phyloP scores from a whole-genome alignment of 140 eudicot species.

The Cichorium intybus region DNA sequence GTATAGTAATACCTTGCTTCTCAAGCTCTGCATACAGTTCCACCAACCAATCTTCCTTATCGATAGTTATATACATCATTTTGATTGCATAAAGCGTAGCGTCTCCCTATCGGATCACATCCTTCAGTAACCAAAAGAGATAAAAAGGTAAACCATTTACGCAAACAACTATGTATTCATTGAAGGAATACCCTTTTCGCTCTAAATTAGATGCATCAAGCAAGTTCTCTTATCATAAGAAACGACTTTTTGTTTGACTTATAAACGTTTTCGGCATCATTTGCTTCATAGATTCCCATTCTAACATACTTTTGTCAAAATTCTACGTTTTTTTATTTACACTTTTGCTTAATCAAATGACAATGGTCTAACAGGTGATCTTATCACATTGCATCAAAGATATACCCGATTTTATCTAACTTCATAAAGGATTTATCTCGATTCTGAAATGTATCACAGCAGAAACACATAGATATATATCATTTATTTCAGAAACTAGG shows the following conservation, averaged over 20 bases:
- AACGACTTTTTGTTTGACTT: background rate
- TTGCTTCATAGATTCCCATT: slow-evolving; percentile 7
- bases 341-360: slow-evolving; percentile 5
- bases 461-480: background rate
- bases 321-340: background rate
- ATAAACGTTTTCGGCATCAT: background rate
- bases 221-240: too few species aligned
- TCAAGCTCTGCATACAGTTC: slow-evolving; percentile 50
- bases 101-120: slow-evolving; percentile 45
- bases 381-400: background rate
- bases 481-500: background rate
- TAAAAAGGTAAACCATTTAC: too few species aligned
- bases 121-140: slow-evolving; percentile 10
- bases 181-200: too few species aligned
- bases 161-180: too few species aligned
- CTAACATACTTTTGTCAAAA: slow-evolving; percentile 7
- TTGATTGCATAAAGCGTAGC: slow-evolving; percentile 23
- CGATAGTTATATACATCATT: slow-evolving; percentile 25
- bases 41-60: slow-evolving; percentile 40
- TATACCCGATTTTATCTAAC: background rate
- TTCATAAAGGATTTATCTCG: background rate
- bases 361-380: background rate
- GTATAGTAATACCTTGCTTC: slow-evolving; percentile 58
- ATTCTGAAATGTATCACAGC: slow-evolving; percentile 2
- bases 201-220: too few species aligned